Evolutionary conservation across 345 rosid genomes (phyloP).

Genomic region (Populus tremula): DNA sequence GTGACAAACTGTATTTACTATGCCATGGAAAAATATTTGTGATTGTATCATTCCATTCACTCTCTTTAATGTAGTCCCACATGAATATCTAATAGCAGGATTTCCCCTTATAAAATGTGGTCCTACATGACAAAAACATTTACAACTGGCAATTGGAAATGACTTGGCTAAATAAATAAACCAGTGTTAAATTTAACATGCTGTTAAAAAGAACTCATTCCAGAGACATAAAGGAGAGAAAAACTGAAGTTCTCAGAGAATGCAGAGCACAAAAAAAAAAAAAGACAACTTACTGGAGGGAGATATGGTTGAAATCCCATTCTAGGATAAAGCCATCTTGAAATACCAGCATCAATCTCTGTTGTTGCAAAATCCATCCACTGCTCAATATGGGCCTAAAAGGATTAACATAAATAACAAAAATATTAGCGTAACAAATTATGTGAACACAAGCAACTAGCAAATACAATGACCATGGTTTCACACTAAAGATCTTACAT

Average conservation of each 20-base stretch:
- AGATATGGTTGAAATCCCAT: slow-evolving; percentile 49
- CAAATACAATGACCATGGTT: too few relatives aligned
- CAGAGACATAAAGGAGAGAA: background rate
- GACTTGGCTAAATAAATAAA: background rate
- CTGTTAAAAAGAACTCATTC: background rate
- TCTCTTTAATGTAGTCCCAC: background rate
- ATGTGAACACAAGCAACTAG: background rate
- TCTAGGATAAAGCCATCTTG: slow-evolving; percentile 61
- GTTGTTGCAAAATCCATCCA: slow-evolving; percentile 84
- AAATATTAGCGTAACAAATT: background rate
- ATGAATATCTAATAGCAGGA: background rate
- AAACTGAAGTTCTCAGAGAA: background rate
- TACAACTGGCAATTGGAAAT: background rate
- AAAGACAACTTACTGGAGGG: slow-evolving; percentile 63
- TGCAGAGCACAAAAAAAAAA: background rate
- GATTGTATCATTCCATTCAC: background rate
- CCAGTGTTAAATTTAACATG: background rate
- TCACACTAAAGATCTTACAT: slow-evolving; percentile 42
- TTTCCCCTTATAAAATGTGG: background rate
- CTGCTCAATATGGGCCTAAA: slow-evolving; percentile 80
- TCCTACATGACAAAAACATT: background rate
- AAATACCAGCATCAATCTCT: slow-evolving; percentile 72
- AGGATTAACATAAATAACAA: slow-evolving; percentile 6
- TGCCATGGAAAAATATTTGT: background rate
- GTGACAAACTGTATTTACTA: background rate